A percentile compares a stretch with the other conserved stretches of the same genome.
Evolutionary conservation across 192 early-diverging fungal genomes (phyloP).

Genomic region (Allomyces macrogynus): DNA sequence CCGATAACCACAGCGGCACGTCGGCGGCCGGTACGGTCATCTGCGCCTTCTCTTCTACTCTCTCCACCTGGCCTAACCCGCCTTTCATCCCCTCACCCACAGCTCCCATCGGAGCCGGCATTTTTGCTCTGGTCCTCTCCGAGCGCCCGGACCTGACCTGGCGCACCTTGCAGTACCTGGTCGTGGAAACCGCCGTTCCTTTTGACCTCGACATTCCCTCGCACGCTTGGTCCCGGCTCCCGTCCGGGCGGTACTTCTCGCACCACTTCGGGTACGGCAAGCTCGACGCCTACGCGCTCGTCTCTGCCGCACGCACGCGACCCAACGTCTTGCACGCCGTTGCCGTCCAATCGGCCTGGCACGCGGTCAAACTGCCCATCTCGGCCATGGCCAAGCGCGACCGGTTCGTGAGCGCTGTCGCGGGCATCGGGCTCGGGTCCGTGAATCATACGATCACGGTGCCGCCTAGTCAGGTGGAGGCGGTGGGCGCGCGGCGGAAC

Average conservation of each 20-base stretch:
- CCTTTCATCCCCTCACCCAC: neutral
- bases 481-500: conserved; percentile 17
- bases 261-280: conserved; percentile 90
- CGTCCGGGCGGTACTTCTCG: conserved; percentile 55
- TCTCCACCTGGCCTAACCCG: too few species aligned
- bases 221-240: conserved; percentile 36
- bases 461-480: conserved; percentile 21
- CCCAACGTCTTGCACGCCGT: conserved; percentile 44
- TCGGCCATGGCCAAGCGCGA: too few species aligned
- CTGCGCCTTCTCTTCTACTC: too few species aligned
- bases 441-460: conserved; percentile 13
- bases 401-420: too few species aligned
- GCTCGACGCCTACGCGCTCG: conserved; percentile 59
- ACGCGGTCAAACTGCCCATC: conserved; percentile 6
- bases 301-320: conserved; percentile 54
- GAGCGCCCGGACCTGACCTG: conserved; percentile 82
- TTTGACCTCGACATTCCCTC: conserved; percentile 33
- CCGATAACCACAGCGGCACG: conserved; percentile 68
- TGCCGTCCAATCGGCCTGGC: conserved; percentile 16
- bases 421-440: neutral
- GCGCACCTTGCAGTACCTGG: conserved; percentile 81
- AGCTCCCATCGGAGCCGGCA: conserved; percentile 76
- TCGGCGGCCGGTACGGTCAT: conserved; percentile 42
- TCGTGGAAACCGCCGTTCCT: conserved; percentile 54
- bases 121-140: conserved; percentile 67